Percentiles rank a stretch among this genome's conserved stretches.
Conservation (phyloP, 345 rosid genomes). For the Jatropha curcas region DNA sequence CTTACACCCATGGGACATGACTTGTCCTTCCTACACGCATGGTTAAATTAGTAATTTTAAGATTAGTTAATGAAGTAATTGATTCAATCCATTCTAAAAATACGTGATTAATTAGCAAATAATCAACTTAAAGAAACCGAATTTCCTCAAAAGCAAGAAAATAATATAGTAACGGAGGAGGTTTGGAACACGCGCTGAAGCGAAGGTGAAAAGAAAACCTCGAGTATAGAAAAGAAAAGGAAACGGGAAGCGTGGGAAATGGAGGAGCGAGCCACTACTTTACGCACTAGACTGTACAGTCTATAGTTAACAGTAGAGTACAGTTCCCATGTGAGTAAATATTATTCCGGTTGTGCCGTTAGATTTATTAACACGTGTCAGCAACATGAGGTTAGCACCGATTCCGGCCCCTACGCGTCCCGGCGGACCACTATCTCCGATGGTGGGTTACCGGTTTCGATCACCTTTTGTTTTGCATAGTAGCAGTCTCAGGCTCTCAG, state of each 20-base stretch:
- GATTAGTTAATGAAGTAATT: no score
- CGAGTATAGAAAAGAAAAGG: background rate
- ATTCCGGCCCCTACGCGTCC: constrained; percentile 7
- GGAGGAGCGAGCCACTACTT: constrained; percentile 25
- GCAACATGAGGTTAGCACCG: background rate
- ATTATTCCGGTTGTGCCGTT: constrained; percentile 13
- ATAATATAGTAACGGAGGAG: background rate
- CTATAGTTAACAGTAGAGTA: background rate
- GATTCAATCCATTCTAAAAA: no score
- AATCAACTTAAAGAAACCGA: no score
- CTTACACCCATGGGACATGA: no score
- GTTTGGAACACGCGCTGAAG: background rate
- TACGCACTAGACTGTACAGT: background rate
- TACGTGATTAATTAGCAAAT: no score
- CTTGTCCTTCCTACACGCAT: no score
- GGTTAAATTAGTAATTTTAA: no score
- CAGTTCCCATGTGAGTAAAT: no score
- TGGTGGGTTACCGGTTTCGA: background rate
- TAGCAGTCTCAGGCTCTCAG: constrained; percentile 2
- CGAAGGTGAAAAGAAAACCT: background rate
- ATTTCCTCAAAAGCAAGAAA: no score
- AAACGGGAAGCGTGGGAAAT: constrained; percentile 12
- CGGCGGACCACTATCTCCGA: constrained; percentile 15
- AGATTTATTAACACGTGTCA: constrained; percentile 15
- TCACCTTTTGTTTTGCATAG: constrained; percentile 1